Base-by-base conservation (phyloP, 805 yeast species). In the Ogataea populi-albae region DNA sequence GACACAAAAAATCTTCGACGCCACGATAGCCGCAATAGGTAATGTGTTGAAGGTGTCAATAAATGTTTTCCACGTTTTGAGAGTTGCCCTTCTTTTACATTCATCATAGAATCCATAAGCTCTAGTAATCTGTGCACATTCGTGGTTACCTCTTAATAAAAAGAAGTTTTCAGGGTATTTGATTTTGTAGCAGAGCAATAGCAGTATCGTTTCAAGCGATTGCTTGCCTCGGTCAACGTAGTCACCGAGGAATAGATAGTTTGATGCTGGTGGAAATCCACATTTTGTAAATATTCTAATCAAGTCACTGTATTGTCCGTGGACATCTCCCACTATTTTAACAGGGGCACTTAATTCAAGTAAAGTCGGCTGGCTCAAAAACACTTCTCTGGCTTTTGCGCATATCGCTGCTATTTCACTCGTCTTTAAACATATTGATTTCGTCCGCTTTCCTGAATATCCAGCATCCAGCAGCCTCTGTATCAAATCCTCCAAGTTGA, bases 181-280 rank as follows among this genome's bases (percentile, higher is more conserved):
- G 62, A 93, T 89, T 61, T 93, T 93, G 67, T 87, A 93, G 62
- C 97, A 89, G 34, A 93, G 69, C 41, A 93, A 68, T 32, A 93
- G 68, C 42, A 91, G 65, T 16, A 93, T 88, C 0, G 98, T 93
- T 60, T 93, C 98, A 38, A 93, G 66, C 3, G 94, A 82, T 64
- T 93, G 98, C 62, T 93, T 93, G 39, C 98, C 98, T 48, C 98
- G 75, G 65, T 93, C 98, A 31, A 93, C 98, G 61, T 93, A 93
- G 64, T 93, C 98, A 19, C 98, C 98, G 30, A 93, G 64, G 52
- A 93, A 91, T 47, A 93, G 66, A 62, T 88, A 93, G 61, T 93
- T 93, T 10, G 96, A 78, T 43, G 83, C 75, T 2, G 98, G 98
- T 4, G 98, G 98, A 63, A 91, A 86, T 16, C 98, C 98, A 66